Evolutionary conservation across 78 protist genomes (phyloP).

Genomic region (Dictyostelium capitatum): DNA sequence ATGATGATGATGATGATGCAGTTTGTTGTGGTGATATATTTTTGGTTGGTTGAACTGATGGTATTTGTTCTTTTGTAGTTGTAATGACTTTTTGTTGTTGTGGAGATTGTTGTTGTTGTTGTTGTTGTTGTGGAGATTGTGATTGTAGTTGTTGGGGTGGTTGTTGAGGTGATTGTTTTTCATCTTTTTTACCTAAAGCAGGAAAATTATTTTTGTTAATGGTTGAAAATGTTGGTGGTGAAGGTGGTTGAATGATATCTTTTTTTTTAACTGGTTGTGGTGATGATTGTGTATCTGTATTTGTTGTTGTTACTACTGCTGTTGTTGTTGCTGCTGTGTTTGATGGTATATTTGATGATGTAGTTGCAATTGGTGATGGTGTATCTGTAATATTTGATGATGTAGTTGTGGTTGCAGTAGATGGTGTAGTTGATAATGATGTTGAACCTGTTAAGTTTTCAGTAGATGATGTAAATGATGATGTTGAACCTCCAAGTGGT

Average conservation of each 20-base stretch:
- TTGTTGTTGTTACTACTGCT: not conserved
- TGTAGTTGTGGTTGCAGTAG: not conserved
- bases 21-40: not conserved
- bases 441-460: not conserved
- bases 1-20: not conserved
- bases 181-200: not conserved
- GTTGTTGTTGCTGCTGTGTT: not conserved
- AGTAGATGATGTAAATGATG: conserved; percentile 12
- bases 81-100: too few relatives aligned
- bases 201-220: conserved; percentile 24
- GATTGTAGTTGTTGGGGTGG: not conserved
- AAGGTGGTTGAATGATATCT: conserved; percentile 45
- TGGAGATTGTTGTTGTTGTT: not conserved
- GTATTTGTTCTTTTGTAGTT: not conserved
- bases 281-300: not conserved
- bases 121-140: not conserved
- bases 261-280: not conserved
- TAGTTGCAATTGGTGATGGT: not conserved
- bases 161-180: not conserved
- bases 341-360: not conserved
- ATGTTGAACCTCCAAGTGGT: not conserved
- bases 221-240: conserved; percentile 27
- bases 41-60: not conserved
- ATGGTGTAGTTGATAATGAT: not conserved
- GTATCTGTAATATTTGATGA: not conserved